These are phyloP conservation scores for Limonomyces culmigenus DNA, from an alignment of 1,284 basidiomycete species.

Conservation along the genomic window DNA sequence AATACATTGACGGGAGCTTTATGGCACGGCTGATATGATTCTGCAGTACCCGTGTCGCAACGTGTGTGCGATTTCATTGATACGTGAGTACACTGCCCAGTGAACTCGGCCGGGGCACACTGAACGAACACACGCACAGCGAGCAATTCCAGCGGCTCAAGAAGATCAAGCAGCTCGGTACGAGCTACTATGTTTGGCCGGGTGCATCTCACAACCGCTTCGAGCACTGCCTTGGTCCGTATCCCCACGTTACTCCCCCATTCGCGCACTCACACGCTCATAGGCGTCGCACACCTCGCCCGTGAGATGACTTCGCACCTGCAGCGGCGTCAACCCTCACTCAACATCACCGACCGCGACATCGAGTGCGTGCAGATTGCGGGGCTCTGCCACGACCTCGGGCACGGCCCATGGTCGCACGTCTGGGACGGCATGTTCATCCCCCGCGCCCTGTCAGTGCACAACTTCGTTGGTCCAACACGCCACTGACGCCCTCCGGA, in stretches of 20 bases:
- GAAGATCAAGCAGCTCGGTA: conserved; percentile 61
- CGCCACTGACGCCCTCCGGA: conserved; percentile 1
- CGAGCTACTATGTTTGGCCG: conserved; percentile 58
- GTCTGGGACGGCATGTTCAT: conserved; percentile 57
- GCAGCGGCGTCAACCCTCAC: conserved; percentile 36
- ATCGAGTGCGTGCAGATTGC: conserved; percentile 43
- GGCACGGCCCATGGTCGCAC: conserved; percentile 62
- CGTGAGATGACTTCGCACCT: conserved; percentile 41
- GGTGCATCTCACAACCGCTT: conserved; percentile 65
- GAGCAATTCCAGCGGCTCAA: conserved; percentile 60
- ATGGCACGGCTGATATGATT: no score
- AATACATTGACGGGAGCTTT: no score
- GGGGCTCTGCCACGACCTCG: conserved; percentile 56
- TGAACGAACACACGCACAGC: conserved; percentile 18
- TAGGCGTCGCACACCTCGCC: conserved; percentile 58
- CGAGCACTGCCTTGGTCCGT: conserved; percentile 56
- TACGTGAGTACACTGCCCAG: conserved; percentile 17
- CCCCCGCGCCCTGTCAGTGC: conserved; percentile 32
- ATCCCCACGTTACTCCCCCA: background rate
- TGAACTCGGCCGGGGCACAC: background rate
- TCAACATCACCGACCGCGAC: conserved; percentile 49
- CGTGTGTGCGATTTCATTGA: conserved; percentile 23
- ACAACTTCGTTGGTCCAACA: no score
- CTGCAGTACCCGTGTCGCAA: conserved; percentile 18
- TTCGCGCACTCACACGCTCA: background rate